Conservation (phyloP, 2,329 filamentous ascomycete genomes). For the Echinosphaeria canescens region DNA sequence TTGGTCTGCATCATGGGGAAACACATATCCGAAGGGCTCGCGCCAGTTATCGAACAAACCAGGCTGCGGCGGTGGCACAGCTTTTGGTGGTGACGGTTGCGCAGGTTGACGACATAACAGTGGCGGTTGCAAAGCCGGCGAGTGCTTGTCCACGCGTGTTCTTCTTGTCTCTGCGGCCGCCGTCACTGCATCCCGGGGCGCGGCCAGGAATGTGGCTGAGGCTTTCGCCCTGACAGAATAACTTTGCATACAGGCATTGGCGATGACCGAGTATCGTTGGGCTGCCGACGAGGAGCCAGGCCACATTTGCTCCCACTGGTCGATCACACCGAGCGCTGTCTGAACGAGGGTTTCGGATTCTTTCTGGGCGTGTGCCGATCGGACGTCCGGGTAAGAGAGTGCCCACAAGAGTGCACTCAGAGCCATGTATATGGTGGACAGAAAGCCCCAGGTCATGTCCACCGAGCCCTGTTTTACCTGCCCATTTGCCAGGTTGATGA, state of each 20-base stretch:
- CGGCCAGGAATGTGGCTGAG: constrained; percentile 7
- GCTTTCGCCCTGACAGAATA: constrained; percentile 43
- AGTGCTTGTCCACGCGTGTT: neutral
- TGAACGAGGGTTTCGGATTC: constrained; percentile 59
- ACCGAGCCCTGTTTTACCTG: constrained; percentile 58
- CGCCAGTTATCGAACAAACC: constrained; percentile 9
- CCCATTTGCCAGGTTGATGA: constrained; percentile 60
- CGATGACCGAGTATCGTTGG: constrained; percentile 70
- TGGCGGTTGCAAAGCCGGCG: constrained; percentile 2
- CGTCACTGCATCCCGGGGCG: too few species aligned
- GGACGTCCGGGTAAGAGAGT: constrained; percentile 68
- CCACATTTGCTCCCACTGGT: constrained; percentile 70
- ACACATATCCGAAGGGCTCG: constrained; percentile 35
- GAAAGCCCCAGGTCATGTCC: constrained; percentile 87
- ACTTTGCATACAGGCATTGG: constrained; percentile 68
- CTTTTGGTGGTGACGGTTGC: neutral
- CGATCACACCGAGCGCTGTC: constrained; percentile 57
- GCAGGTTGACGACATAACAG: neutral
- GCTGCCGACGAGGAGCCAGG: constrained; percentile 72
- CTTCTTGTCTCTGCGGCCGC: too few species aligned
- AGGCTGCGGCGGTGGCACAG: constrained; percentile 3
- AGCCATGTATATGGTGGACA: constrained; percentile 75
- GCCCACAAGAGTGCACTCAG: constrained; percentile 87
- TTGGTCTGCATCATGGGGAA: constrained; percentile 7
- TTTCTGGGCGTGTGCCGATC: constrained; percentile 46